These are phyloP conservation scores for Erodium trifolium DNA, from an alignment of 441 rosid species.

Conservation along the genomic window DNA sequence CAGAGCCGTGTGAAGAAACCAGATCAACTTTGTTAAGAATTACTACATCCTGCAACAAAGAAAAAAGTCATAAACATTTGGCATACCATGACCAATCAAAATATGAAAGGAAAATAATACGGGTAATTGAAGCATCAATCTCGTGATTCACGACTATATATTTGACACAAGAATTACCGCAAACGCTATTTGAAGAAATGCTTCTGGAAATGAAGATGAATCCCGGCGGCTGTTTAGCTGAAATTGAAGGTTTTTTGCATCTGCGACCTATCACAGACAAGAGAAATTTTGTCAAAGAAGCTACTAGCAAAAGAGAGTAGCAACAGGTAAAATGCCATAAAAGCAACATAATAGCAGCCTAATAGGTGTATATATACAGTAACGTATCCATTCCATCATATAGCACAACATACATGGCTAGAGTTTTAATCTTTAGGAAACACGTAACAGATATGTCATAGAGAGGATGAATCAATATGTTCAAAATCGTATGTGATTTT, in stretches of 20 bases:
- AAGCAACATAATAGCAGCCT: constrained; percentile 9
- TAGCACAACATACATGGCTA: background rate
- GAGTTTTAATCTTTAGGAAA: background rate
- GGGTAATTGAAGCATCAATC: background rate
- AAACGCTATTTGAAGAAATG: constrained; percentile 82
- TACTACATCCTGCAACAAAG: constrained; percentile 63
- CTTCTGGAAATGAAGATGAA: constrained; percentile 84
- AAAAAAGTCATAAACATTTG: constrained; percentile 19
- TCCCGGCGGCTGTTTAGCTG: constrained; percentile 51
- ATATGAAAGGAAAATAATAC: background rate
- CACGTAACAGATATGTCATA: background rate
- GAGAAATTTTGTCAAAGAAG: constrained; percentile 17
- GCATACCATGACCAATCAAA: constrained; percentile 2
- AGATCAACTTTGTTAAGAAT: constrained; percentile 94
- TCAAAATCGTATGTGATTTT: background rate
- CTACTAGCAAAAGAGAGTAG: background rate
- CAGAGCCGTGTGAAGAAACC: constrained; percentile 48
- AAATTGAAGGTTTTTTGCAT: constrained; percentile 81
- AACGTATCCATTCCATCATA: background rate
- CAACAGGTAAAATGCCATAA: constrained; percentile 2
- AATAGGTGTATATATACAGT: background rate
- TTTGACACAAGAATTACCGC: constrained; percentile 45
- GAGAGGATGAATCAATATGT: background rate
- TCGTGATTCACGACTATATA: background rate
- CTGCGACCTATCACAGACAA: constrained; percentile 57